Evolutionary conservation across 306 rosid species (phyloP).

Genomic region (Delonix regia): DNA sequence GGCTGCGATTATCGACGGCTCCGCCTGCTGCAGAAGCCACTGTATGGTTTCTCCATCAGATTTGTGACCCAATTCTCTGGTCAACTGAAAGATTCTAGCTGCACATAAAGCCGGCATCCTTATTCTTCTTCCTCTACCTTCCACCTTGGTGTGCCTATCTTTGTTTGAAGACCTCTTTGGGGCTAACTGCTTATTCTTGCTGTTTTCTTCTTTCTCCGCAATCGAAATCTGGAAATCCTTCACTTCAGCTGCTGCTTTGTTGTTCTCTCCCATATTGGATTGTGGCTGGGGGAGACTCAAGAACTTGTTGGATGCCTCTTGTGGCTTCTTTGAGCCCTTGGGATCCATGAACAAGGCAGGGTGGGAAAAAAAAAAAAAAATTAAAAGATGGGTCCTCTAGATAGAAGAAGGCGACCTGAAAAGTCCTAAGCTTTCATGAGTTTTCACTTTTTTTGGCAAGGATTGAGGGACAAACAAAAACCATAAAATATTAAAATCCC

Average conservation of each 20-base stretch:
- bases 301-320: conserved; percentile 53
- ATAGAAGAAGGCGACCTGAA: conserved; percentile 78
- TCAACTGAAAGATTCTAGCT: conserved; percentile 89
- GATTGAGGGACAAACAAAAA: conserved; percentile 51
- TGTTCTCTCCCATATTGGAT: conserved; percentile 68
- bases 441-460: conserved; percentile 89
- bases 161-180: conserved; percentile 93
- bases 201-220: conserved; percentile 65
- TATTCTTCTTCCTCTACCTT: conserved; percentile 93
- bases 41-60: conserved; percentile 98
- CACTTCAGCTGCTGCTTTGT: conserved; percentile 47
- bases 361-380: not conserved
- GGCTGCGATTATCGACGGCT: conserved; percentile 86
- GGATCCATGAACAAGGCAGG: conserved; percentile 75
- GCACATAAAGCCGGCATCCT: conserved; percentile 98
- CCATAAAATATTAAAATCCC: conserved; percentile 55
- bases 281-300: conserved; percentile 57
- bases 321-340: conserved; percentile 82
- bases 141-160: conserved; percentile 94
- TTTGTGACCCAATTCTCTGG: conserved; percentile 95
- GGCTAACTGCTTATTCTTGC: conserved; percentile 69
- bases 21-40: conserved; percentile 94
- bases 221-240: conserved; percentile 80
- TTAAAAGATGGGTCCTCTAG: conserved; percentile 53
- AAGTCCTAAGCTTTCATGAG: conserved; percentile 78